A percentile compares a stretch with the other conserved stretches of the same genome.
phyloP scores from a whole-genome alignment of 306 rosid species.

The Arachis stenosperma region DNA sequence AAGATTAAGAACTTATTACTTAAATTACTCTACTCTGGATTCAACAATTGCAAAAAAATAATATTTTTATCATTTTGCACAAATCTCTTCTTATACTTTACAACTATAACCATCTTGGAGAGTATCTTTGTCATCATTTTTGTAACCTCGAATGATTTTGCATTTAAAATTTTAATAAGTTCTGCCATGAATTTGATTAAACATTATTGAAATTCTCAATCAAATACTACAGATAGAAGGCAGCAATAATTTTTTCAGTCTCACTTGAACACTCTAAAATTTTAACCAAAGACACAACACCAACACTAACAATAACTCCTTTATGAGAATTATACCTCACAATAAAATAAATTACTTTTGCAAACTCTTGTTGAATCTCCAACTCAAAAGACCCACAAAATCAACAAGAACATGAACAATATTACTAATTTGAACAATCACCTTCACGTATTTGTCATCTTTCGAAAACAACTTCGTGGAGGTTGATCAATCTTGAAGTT shows the following conservation, averaged over 20 bases:
- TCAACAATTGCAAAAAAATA: slow-evolving; percentile 61
- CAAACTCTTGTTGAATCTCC: slow-evolving; percentile 65
- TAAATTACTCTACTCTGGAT: slow-evolving; percentile 57
- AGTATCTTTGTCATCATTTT: slow-evolving; percentile 83
- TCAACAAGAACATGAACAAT: slow-evolving; percentile 53
- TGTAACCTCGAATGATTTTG: slow-evolving; percentile 76
- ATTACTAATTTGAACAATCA: slow-evolving; percentile 58
- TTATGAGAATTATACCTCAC: slow-evolving; percentile 59
- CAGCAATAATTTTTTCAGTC: slow-evolving; percentile 53
- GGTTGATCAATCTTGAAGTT: slow-evolving; percentile 33
- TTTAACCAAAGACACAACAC: slow-evolving; percentile 66
- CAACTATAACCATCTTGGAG: slow-evolving; percentile 62
- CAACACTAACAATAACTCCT: slow-evolving; percentile 56
- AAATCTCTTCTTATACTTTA: slow-evolving; percentile 75
- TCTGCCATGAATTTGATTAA: slow-evolving; percentile 84
- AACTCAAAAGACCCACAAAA: slow-evolving; percentile 61
- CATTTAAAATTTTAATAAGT: slow-evolving; percentile 71
- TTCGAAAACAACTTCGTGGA: slow-evolving; percentile 52
- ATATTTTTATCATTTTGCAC: slow-evolving; percentile 75
- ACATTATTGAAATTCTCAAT: slow-evolving; percentile 83
- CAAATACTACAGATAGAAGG: slow-evolving; percentile 60
- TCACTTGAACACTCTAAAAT: slow-evolving; percentile 74
- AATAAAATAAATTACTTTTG: slow-evolving; percentile 56
- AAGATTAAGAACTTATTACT: slow-evolving; percentile 65
- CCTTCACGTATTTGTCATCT: slow-evolving; percentile 75